Evolutionary conservation across 176 grass and related monocot species (phyloP).

Genomic region (Oryza longistaminata): DNA sequence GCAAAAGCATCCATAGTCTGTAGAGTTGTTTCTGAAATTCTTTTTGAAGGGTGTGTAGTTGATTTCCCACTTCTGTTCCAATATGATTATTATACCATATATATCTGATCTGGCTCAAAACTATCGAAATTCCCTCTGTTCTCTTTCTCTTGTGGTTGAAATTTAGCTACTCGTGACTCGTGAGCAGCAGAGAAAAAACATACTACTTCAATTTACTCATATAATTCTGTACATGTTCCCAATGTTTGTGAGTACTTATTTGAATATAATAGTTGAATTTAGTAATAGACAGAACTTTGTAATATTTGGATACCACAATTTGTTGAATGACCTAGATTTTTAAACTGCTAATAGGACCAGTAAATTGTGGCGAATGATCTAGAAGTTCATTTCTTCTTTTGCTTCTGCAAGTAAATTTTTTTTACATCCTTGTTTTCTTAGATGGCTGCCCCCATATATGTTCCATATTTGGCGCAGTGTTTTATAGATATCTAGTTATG

Average conservation of each 20-base stretch:
- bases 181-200: slow-evolving; percentile 40
- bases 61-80: neutral
- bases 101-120: neutral
- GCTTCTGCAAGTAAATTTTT: slow-evolving; percentile 13
- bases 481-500: neutral
- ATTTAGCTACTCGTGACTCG: too few species aligned
- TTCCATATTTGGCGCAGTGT: neutral
- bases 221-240: too few species aligned
- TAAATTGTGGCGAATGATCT: too few species aligned
- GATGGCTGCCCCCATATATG: neutral
- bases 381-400: slow-evolving; percentile 11
- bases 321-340: neutral
- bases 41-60: neutral
- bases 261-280: too few species aligned
- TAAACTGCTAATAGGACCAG: neutral
- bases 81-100: neutral
- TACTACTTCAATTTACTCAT: neutral
- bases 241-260: too few species aligned
- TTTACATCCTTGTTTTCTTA: neutral
- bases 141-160: too few species aligned
- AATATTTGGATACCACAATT: too few species aligned
- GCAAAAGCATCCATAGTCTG: neutral
- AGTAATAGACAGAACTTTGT: too few species aligned
- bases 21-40: neutral
- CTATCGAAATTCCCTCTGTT: slow-evolving; percentile 7